Evolutionary conservation across 176 grass and related monocot genomes (phyloP), one percentile per base, ranked within the genome.

Genomic region (Raddia distichophylla): DNA sequence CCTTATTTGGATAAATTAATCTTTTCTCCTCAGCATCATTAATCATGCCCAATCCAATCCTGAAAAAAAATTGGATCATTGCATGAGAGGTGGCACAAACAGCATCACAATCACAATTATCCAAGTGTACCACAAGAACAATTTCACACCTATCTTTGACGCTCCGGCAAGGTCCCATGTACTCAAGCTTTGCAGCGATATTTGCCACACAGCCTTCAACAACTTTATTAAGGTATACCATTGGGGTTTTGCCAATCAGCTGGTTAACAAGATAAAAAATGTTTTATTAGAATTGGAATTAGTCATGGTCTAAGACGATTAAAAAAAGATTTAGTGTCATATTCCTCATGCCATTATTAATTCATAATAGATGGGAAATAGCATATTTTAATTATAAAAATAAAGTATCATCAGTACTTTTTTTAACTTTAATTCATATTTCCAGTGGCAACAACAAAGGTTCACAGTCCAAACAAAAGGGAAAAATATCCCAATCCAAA

Each of bases 111-210:
- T 58, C 2, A 50, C 12, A 42, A 32, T 15, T 49, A 85, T 18
- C 17, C 78, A 82, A 73, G 1, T 17, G 80, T 63, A 22, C n/a
- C 6, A n/a, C 22, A 65, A 64, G 53, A 71, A 51, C 19, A 56
- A 83, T 46, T 70, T 33, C 12, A 37, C 86, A 95, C 91, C 96
- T 93, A 62, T 99, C 96, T 85, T 99, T 99, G 54, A 99, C 88
- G 35, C 82, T 98, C 43, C 87, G 80, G 69, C 93, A 91, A 77
- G 96, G 96, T 65, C 90, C 96, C 91, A 95, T 86, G 46, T 91
- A 99, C 81, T 99, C 93, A 0, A 99, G 93, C 69, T 99, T 99
- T 74, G 96, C 96, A n/a, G 96, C 84, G 14, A 99, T 87, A 77
- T 85, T 99, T 40, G 93, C 96, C 5, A 93, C 86, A 79, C 91